Percentiles rank a stretch among this genome's conserved stretches.
These are phyloP conservation scores for Beauveria sp. DNA, from an alignment of 2,329 filamentous ascomycete genomes.

Conservation along the genomic window DNA sequence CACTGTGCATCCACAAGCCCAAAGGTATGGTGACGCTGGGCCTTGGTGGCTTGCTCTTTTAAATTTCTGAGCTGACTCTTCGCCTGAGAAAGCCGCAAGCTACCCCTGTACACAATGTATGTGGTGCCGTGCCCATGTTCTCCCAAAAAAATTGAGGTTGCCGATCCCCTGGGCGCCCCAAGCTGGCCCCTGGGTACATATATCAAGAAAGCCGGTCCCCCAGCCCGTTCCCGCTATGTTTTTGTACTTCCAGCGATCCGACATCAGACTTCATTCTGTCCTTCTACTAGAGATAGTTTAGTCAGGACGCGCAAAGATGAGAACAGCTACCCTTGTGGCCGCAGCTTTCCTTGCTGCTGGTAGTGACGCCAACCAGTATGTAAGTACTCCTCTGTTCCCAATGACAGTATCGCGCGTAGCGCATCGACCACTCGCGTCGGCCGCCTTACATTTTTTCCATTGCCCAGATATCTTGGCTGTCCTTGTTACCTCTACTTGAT, in stretches of 20 bases:
- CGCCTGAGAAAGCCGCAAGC: neutral
- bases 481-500: neutral
- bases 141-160: neutral
- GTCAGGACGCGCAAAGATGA: constrained; percentile 22
- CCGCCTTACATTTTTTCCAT: neutral
- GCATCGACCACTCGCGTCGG: neutral
- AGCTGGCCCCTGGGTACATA: constrained; percentile 1
- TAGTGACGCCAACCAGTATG: constrained; percentile 18
- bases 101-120: constrained; percentile 3
- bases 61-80: constrained; percentile 7
- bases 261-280: neutral
- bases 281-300: neutral
- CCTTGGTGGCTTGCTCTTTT: neutral
- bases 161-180: constrained; percentile 4
- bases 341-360: constrained; percentile 24
- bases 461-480: neutral
- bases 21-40: neutral
- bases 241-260: constrained; percentile 4
- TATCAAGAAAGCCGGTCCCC: constrained; percentile 9
- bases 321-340: constrained; percentile 24
- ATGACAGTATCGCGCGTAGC: neutral
- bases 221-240: constrained; percentile 4
- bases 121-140: neutral
- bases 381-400: constrained; percentile 11
- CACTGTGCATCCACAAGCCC: neutral